These are phyloP conservation scores for Pecoramyces ruminantium DNA, from an alignment of 192 early-diverging fungal genomes.

Conservation along the genomic window DNA sequence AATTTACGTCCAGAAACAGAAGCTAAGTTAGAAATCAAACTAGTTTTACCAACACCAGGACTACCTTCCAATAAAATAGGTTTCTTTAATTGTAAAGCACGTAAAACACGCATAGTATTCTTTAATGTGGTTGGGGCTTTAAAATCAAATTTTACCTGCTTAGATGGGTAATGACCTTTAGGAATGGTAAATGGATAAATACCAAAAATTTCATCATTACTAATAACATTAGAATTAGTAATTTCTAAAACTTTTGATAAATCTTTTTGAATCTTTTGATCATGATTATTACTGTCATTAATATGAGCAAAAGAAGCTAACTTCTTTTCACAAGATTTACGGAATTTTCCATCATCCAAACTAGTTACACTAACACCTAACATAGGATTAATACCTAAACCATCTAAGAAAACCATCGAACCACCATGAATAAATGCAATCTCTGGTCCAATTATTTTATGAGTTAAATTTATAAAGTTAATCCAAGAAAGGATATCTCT, in stretches of 20 bases:
- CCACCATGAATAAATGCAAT: conserved; percentile 71
- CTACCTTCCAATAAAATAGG: conserved; percentile 91
- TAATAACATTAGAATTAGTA: conserved; percentile 11
- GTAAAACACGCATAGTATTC: conserved; percentile 69
- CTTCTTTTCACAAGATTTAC: conserved; percentile 11
- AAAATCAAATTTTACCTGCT: conserved; percentile 55
- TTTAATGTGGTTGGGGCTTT: conserved; percentile 79
- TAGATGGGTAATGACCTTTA: conserved; percentile 27
- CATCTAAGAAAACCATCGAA: conserved; percentile 77
- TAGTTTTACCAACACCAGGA: conserved; percentile 94
- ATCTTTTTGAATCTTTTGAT: conserved; percentile 6
- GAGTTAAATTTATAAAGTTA: conserved; percentile 50
- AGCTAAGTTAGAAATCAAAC: conserved; percentile 68
- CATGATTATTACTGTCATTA: conserved; percentile 1
- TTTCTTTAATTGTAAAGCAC: conserved; percentile 78
- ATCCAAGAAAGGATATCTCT: conserved; percentile 91
- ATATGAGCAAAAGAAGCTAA: conserved; percentile 2
- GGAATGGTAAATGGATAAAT: conserved; percentile 67
- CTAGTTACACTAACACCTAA: conserved; percentile 21
- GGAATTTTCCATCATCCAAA: conserved; percentile 14
- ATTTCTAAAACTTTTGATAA: conserved; percentile 1
- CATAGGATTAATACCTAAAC: conserved; percentile 67
- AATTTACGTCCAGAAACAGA: conserved; percentile 61
- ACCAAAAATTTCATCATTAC: conserved; percentile 29
- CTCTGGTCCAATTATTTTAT: conserved; percentile 20